phyloP scores from a whole-genome alignment of 305 asterid species.

The Fraxinus xanthoxyloides region DNA sequence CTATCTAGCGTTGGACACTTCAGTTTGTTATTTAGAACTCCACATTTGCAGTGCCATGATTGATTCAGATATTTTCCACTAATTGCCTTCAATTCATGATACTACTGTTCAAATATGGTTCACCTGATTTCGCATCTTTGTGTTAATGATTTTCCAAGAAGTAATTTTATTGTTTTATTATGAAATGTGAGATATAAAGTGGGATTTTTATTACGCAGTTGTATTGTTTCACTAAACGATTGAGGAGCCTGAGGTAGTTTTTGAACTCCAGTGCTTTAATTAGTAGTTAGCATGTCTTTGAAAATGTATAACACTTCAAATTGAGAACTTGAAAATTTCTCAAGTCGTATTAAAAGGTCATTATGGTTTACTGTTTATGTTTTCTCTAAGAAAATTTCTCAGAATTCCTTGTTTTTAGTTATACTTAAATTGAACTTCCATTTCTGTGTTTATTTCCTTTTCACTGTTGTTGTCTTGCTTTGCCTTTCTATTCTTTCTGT shows the following conservation, averaged over 20 bases:
- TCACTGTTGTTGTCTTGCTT: not conserved
- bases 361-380: not conserved
- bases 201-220: not conserved
- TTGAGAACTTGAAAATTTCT: slow-evolving; percentile 6
- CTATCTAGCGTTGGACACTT: slow-evolving; percentile 2
- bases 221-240: not conserved
- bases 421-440: slow-evolving; percentile 12
- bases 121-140: slow-evolving; percentile 4
- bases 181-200: not conserved
- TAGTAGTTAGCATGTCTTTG: slow-evolving; percentile 11
- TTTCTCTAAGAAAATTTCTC: not conserved
- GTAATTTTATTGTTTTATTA: not conserved
- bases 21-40: not conserved
- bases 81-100: slow-evolving; percentile 11
- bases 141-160: not conserved
- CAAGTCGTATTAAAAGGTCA: not conserved
- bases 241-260: slow-evolving; percentile 3
- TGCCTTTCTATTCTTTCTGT: not conserved
- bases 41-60: slow-evolving; percentile 13
- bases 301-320: not conserved
- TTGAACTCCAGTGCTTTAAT: not conserved
- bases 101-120: not conserved
- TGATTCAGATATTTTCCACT: slow-evolving; percentile 2
- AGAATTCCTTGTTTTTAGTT: not conserved
- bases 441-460: not conserved